Conservation (phyloP, 1,139 yeast species). For the Suhomyces yuchorum region DNA sequence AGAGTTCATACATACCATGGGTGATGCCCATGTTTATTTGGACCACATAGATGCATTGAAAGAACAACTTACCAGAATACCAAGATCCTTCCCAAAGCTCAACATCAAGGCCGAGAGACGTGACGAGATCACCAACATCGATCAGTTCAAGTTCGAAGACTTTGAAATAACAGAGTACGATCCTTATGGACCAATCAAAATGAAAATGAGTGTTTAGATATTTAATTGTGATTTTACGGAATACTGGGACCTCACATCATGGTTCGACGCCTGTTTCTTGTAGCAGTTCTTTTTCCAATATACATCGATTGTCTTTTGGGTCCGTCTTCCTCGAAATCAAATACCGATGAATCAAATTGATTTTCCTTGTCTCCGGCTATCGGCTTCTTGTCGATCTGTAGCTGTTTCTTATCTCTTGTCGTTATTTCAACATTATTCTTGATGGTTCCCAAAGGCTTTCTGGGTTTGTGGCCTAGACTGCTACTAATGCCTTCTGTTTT, state of each 20-base stretch:
- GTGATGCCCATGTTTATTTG: conserved; percentile 92
- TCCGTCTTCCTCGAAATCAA: conserved; percentile 30
- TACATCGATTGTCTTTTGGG: conserved; percentile 18
- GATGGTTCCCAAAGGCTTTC: neutral
- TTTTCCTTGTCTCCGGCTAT: conserved; percentile 6
- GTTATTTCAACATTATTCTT: neutral
- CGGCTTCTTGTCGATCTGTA: neutral
- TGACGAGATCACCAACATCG: conserved; percentile 61
- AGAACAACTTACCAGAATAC: conserved; percentile 73
- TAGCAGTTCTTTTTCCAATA: conserved; percentile 13
- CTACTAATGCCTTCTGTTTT: neutral
- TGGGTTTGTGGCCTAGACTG: neutral
- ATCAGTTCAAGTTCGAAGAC: conserved; percentile 86
- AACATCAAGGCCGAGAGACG: conserved; percentile 58
- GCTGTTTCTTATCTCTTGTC: neutral
- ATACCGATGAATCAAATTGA: conserved; percentile 25
- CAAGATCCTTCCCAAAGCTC: conserved; percentile 79
- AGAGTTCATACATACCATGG: conserved; percentile 91
- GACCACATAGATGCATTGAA: conserved; percentile 91
- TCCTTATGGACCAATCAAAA: conserved; percentile 81
- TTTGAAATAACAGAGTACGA: conserved; percentile 76
- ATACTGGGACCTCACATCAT: conserved; percentile 9
- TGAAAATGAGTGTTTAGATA: conserved; percentile 70
- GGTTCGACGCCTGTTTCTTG: conserved; percentile 17
- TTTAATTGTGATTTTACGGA: neutral